phyloP scores from a whole-genome alignment of 1,139 yeast genomes.

The Kluyveromyces sp. region DNA sequence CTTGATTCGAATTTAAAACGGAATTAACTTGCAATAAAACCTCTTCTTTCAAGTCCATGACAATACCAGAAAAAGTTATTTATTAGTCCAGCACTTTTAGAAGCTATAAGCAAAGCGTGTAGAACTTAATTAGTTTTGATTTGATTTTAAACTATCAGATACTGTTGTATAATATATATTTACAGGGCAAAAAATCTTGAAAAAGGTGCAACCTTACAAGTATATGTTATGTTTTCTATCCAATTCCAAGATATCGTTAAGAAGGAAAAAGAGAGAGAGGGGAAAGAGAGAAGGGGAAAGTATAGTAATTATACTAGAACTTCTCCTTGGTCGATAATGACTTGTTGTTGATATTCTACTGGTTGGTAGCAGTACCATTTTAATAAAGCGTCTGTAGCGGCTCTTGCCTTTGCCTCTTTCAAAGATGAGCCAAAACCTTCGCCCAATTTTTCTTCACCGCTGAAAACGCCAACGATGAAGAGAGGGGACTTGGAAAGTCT shows the following conservation, averaged over 20 bases:
- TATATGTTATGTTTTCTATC: no score
- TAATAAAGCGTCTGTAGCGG: conserved; percentile 84
- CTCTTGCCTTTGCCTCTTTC: conserved; percentile 86
- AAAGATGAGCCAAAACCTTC: conserved; percentile 94
- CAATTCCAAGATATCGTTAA: no score
- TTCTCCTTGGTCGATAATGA: conserved; percentile 37
- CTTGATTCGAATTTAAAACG: background rate
- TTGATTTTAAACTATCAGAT: background rate
- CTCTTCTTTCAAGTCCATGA: conserved; percentile 2
- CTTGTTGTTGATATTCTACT: conserved; percentile 34
- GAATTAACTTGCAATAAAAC: conserved; percentile 2
- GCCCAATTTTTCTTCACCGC: conserved; percentile 76
- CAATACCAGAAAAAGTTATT: background rate
- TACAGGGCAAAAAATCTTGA: conserved; percentile 4
- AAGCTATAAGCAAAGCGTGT: background rate
- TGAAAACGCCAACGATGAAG: conserved; percentile 84
- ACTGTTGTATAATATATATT: conserved; percentile 1
- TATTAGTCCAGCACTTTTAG: background rate
- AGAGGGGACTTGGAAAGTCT: conserved; percentile 78
- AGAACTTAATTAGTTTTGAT: background rate
- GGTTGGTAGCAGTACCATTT: conserved; percentile 91
- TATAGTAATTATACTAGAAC: conserved; percentile 31
- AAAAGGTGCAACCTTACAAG: background rate
- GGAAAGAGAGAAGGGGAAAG: background rate
- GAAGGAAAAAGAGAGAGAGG: background rate